Percentiles rank a stretch among this genome's conserved stretches.
phyloP scores from a whole-genome alignment of 2,329 filamentous ascomycete species.

The Calycina marina region DNA sequence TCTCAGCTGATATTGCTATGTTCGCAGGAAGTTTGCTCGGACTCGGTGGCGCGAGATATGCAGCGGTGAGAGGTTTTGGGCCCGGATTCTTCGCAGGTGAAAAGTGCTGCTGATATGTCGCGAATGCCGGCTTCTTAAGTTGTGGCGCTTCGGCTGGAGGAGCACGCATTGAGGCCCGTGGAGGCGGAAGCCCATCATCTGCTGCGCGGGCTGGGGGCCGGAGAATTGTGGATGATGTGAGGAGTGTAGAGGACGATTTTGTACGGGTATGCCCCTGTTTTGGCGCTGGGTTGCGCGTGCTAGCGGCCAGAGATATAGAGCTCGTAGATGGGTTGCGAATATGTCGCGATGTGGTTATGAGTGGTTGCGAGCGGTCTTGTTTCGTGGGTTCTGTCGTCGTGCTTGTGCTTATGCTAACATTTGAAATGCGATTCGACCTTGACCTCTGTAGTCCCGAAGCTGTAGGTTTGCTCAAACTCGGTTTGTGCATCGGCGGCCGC shows the following conservation, averaged over 20 bases:
- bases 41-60: slow-evolving; percentile 42
- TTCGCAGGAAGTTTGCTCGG: slow-evolving; percentile 48
- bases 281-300: slow-evolving; percentile 4
- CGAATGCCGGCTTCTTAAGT: slow-evolving; percentile 29
- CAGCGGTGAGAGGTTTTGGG: slow-evolving; percentile 46
- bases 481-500: slow-evolving; percentile 13
- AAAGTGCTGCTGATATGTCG: slow-evolving; percentile 51
- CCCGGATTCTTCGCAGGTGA: slow-evolving; percentile 45
- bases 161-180: slow-evolving; percentile 4
- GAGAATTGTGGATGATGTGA: slow-evolving; percentile 10
- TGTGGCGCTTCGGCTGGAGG: slow-evolving; percentile 9
- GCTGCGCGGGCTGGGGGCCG: slow-evolving; percentile 8
- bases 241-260: slow-evolving; percentile 15
- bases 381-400: slow-evolving; percentile 12
- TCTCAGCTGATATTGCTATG: slow-evolving; percentile 42
- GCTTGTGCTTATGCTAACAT: slow-evolving; percentile 3
- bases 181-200: slow-evolving; percentile 5
- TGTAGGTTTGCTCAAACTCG: slow-evolving; percentile 11
- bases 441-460: slow-evolving; percentile 12
- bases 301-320: slow-evolving; percentile 5
- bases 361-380: slow-evolving; percentile 18
- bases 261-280: slow-evolving; percentile 15
- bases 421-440: slow-evolving; percentile 9
- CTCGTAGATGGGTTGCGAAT: slow-evolving; percentile 16
- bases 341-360: slow-evolving; percentile 15